Evolutionary conservation across 805 yeast genomes (phyloP).

Genomic region (Teunomyces atbi): DNA sequence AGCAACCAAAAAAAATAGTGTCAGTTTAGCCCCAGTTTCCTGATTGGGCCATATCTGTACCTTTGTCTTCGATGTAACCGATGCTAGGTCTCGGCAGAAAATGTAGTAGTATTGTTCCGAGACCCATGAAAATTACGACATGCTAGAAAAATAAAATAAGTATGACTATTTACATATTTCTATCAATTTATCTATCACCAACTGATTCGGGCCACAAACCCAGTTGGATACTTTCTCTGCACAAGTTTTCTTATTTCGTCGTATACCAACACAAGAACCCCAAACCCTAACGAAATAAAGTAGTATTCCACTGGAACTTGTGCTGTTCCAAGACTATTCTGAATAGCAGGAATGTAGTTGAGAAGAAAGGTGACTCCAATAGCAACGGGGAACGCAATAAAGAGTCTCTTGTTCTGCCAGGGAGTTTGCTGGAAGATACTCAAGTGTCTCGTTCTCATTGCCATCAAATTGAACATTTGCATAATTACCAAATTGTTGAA

Average conservation of each 20-base stretch:
- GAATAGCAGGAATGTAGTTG: slow-evolving; percentile 42
- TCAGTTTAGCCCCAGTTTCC: no score
- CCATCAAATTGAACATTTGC: slow-evolving; percentile 46
- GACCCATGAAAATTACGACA: neutral
- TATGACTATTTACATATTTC: neutral
- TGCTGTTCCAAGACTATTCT: slow-evolving; percentile 32
- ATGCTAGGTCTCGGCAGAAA: no score
- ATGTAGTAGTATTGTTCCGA: no score
- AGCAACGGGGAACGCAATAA: slow-evolving; percentile 34
- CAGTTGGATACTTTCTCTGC: slow-evolving; percentile 36
- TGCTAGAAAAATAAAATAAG: neutral
- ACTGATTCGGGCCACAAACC: slow-evolving; percentile 37
- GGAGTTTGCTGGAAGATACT: slow-evolving; percentile 44
- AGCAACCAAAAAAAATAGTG: no score
- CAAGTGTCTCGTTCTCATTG: slow-evolving; percentile 42
- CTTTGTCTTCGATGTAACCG: no score
- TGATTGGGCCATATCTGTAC: no score
- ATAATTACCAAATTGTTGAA: slow-evolving; percentile 46
- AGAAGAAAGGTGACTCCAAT: slow-evolving; percentile 40
- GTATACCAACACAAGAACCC: slow-evolving; percentile 33
- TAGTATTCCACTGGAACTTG: slow-evolving; percentile 46
- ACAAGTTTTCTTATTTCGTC: slow-evolving; percentile 44
- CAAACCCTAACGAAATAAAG: slow-evolving; percentile 47
- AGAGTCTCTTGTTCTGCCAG: slow-evolving; percentile 28
- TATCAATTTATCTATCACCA: slow-evolving; percentile 28